Conservation (phyloP, 1,284 basidiomycete genomes). For the Porphyrellus sp. region DNA sequence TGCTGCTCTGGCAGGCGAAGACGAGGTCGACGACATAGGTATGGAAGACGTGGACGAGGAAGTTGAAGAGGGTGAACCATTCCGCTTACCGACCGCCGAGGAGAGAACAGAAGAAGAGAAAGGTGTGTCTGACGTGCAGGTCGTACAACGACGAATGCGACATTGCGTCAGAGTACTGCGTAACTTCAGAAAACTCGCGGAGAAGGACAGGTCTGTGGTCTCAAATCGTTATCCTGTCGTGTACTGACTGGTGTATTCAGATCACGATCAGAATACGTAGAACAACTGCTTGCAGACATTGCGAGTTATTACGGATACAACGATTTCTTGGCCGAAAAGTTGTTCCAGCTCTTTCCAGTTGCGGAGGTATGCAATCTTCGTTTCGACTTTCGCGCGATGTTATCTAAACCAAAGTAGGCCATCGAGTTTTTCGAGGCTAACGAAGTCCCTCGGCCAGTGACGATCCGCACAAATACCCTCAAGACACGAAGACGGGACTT, state of each 20-base stretch:
- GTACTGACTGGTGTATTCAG: slow-evolving; percentile 40
- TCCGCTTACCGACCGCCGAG: slow-evolving; percentile 77
- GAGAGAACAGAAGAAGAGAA: slow-evolving; percentile 78
- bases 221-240: slow-evolving; percentile 11
- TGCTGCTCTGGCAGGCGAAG: slow-evolving; percentile 45
- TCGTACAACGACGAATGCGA: slow-evolving; percentile 86
- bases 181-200: slow-evolving; percentile 69
- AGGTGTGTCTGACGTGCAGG: slow-evolving; percentile 75
- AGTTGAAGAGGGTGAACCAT: slow-evolving; percentile 56
- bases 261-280: slow-evolving; percentile 84
- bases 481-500: slow-evolving; percentile 92
- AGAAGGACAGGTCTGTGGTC: slow-evolving; percentile 64
- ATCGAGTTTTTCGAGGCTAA: slow-evolving; percentile 99
- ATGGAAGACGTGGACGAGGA: slow-evolving; percentile 54
- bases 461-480: slow-evolving; percentile 96
- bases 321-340: slow-evolving; percentile 89
- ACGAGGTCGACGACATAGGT: slow-evolving; percentile 56
- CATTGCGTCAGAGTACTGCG: slow-evolving; percentile 81
- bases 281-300: slow-evolving; percentile 87
- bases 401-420: slow-evolving; percentile 52
- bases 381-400: background rate
- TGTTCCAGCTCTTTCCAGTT: slow-evolving; percentile 92
- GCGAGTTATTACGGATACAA: slow-evolving; percentile 98
- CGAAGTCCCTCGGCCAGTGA: slow-evolving; percentile 94
- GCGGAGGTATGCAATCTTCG: slow-evolving; percentile 65